Base-by-base conservation (phyloP, 2,329 filamentous ascomycete species). In the Alternaria gaisen region DNA sequence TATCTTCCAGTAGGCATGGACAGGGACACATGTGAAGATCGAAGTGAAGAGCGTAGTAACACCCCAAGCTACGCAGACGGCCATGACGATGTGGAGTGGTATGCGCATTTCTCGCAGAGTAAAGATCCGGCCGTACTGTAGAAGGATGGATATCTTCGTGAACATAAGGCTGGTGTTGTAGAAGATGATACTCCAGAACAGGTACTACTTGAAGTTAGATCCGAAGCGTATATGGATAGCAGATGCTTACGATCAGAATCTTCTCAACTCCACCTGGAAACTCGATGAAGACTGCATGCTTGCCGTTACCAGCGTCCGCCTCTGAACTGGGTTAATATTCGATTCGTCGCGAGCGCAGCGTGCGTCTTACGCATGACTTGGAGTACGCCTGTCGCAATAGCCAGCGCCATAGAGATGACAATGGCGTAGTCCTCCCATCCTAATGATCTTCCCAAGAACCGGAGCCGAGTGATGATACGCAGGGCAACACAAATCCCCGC, bases 51-150 rank as follows among this genome's bases (percentile, higher is more conserved):
- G 16, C 1, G 52, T 53, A 3, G 26, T 16, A 4, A 67, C 47
- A 2, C 70, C 68, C 57, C 64, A 72, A 5, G 55, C 53, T 5
- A 70, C 30, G 26, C 66, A 69, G 4, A 76, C 34, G 1, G 34
- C 71, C 59, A 73, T 64, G 7, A 65, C 59, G 14, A 71, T 56
- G 52, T 71, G 64, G 4, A 75, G 59, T 3, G 70, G 68, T 9
- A 73, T 61, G 14, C 66, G 68, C 66, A 70, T 69, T 40, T 70
- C 58, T 8, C 55, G 57, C 12, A 71, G 10, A 9, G 67, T 65
- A 30, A 76, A 75, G 28, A 76, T 72, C 6, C 72, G 66, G 12
- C 65, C 36, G 46, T 75, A 76, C 22, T 76, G 72, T 14, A 74
- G 28, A 12, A 76, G 44, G 10, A 76, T 76, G 1, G 72, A 74